These are phyloP conservation scores for Pelargonium citronellum DNA, from an alignment of 441 rosid genomes.

Conservation along the genomic window DNA sequence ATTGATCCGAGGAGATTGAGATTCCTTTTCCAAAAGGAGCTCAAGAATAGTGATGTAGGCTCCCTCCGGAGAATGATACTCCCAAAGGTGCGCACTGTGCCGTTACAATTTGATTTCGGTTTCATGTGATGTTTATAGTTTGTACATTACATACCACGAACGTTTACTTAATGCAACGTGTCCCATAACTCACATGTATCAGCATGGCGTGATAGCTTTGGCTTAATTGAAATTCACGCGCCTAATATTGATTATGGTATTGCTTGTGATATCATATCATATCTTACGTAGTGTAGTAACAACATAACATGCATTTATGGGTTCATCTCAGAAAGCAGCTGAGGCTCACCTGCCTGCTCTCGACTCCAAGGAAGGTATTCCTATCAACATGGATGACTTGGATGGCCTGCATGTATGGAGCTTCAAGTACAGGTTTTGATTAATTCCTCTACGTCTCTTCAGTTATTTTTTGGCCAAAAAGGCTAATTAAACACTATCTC, in stretches of 20 bases:
- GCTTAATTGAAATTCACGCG: too few relatives aligned
- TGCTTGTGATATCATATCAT: background rate
- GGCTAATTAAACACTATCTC: background rate
- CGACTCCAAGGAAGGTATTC: constrained; percentile 80
- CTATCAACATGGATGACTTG: constrained; percentile 66
- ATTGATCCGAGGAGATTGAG: constrained; percentile 58
- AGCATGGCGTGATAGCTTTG: too few relatives aligned
- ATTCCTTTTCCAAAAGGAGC: constrained; percentile 86
- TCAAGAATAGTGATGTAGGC: constrained; percentile 94
- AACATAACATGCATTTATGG: background rate
- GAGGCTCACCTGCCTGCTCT: constrained; percentile 77
- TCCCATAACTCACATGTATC: too few relatives aligned
- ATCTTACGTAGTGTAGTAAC: background rate
- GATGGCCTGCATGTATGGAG: constrained; percentile 80
- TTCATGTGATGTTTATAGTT: background rate
- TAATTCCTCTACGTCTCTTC: background rate
- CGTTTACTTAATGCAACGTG: too few relatives aligned
- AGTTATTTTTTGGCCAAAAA: background rate
- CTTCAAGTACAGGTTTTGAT: constrained; percentile 76
- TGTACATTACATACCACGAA: too few relatives aligned
- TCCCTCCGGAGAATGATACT: constrained; percentile 84
- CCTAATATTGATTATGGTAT: too few relatives aligned
- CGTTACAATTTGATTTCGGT: background rate
- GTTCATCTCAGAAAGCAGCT: constrained; percentile 63
- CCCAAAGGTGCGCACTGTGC: constrained; percentile 59